These are phyloP conservation scores for Leucogyrophana mollusca DNA, from an alignment of 768 basidiomycete species.

Conservation along the genomic window DNA sequence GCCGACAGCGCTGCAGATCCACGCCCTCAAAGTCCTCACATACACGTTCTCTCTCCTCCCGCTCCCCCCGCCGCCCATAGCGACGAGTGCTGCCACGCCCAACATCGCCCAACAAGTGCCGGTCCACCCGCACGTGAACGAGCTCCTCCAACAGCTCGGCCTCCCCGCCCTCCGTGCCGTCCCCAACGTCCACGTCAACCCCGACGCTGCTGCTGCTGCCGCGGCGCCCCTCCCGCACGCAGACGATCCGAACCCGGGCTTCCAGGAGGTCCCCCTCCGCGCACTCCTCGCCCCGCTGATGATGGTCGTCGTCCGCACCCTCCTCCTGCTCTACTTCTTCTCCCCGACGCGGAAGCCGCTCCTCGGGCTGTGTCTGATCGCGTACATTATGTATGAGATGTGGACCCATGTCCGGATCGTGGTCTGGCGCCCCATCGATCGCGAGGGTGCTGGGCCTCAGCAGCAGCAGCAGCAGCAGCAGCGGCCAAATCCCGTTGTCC, in stretches of 20 bases:
- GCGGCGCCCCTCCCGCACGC: constrained; percentile 14
- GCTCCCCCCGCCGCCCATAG: constrained; percentile 40
- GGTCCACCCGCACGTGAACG: constrained; percentile 46
- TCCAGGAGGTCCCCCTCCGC: constrained; percentile 62
- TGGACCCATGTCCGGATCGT: constrained; percentile 64
- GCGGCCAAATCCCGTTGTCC: constrained; percentile 17
- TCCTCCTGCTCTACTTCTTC: constrained; percentile 73
- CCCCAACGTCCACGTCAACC: constrained; percentile 22
- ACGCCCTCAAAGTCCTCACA: constrained; percentile 42
- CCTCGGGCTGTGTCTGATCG: constrained; percentile 61
- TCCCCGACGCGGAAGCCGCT: constrained; percentile 72
- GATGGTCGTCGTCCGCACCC: constrained; percentile 66
- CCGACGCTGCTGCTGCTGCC: constrained; percentile 3
- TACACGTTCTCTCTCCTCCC: constrained; percentile 55
- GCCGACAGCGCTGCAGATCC: constrained; percentile 60
- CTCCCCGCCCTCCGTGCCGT: constrained; percentile 48
- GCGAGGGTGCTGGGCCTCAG: constrained; percentile 22
- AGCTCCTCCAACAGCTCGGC: constrained; percentile 63
- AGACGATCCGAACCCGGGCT: constrained; percentile 28
- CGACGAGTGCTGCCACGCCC: constrained; percentile 25
- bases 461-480: constrained; percentile 14
- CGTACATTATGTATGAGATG: constrained; percentile 74
- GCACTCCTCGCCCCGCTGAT: constrained; percentile 65
- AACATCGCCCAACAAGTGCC: constrained; percentile 14
- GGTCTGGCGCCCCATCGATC: constrained; percentile 36